phyloP scores from a whole-genome alignment of 768 basidiomycete genomes.

The Polyporus arcularius region DNA sequence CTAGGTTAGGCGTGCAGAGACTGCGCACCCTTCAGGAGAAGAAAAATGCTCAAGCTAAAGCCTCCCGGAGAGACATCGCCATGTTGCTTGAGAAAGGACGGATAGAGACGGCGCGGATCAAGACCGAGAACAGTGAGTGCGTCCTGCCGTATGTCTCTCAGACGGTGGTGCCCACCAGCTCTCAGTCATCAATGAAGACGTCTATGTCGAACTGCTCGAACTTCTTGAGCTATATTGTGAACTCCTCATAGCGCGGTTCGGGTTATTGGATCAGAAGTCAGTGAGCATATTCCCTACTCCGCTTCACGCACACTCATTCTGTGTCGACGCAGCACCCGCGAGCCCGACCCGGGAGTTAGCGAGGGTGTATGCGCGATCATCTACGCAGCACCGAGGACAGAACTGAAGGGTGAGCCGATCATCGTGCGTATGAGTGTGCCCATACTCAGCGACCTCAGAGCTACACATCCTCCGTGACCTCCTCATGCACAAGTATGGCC shows the following conservation, averaged over 20 bases:
- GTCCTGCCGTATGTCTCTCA: constrained; percentile 9
- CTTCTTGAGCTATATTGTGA: constrained; percentile 94
- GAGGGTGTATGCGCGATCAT: constrained; percentile 91
- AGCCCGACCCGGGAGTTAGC: constrained; percentile 82
- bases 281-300: constrained; percentile 24
- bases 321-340: constrained; percentile 52
- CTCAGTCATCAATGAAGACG: constrained; percentile 81
- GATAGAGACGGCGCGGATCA: constrained; percentile 81
- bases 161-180: background rate
- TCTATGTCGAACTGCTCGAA: constrained; percentile 86
- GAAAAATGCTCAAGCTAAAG: constrained; percentile 83
- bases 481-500: constrained; percentile 94
- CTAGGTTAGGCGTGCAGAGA: constrained; percentile 81
- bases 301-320: background rate
- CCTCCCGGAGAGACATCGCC: constrained; percentile 77
- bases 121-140: constrained; percentile 77
- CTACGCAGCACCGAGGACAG: constrained; percentile 88
- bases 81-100: constrained; percentile 76
- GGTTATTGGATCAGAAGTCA: constrained; percentile 86
- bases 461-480: constrained; percentile 90
- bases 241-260: constrained; percentile 89
- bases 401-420: constrained; percentile 69
- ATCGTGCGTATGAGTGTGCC: background rate
- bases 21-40: constrained; percentile 88
- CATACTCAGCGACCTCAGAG: constrained; percentile 47